A percentile compares a stretch with the other conserved stretches of the same genome.
phyloP scores from a whole-genome alignment of 2,329 filamentous ascomycete species.

The Mollisia scopiformis region DNA sequence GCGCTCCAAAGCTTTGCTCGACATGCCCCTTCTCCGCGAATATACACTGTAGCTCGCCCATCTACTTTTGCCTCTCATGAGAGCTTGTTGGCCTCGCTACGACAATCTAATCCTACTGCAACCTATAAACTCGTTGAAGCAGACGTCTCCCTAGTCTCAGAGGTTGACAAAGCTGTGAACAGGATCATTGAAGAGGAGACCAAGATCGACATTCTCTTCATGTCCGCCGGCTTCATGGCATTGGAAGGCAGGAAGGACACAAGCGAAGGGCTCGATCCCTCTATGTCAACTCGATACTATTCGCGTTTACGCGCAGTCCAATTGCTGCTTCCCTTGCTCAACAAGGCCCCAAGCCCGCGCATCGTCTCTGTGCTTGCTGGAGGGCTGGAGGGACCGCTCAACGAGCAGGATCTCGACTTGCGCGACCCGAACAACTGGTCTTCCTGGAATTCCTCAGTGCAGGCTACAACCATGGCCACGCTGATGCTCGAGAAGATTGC shows the following conservation, averaged over 20 bases:
- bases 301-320: constrained; percentile 55
- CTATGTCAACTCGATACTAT: constrained; percentile 54
- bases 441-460: constrained; percentile 42
- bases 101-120: constrained; percentile 35
- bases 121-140: constrained; percentile 22
- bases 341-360: constrained; percentile 45
- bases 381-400: constrained; percentile 48
- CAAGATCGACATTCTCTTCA: constrained; percentile 48
- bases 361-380: constrained; percentile 56
- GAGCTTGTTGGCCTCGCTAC: not conserved
- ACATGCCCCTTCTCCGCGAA: constrained; percentile 39
- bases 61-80: not conserved
- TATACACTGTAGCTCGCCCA: constrained; percentile 36
- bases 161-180: constrained; percentile 49
- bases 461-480: constrained; percentile 50
- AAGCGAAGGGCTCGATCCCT: constrained; percentile 54
- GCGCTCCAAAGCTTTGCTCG: constrained; percentile 40
- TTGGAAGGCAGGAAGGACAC: constrained; percentile 46
- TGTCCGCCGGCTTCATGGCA: constrained; percentile 42
- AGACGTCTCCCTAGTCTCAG: constrained; percentile 51
- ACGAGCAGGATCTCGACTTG: constrained; percentile 48
- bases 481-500: constrained; percentile 50
- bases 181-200: constrained; percentile 45
- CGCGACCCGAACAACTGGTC: constrained; percentile 36
- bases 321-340: constrained; percentile 59